Conservation (phyloP, 31 red algal species). For the Bonnemaisonia californica region DNA sequence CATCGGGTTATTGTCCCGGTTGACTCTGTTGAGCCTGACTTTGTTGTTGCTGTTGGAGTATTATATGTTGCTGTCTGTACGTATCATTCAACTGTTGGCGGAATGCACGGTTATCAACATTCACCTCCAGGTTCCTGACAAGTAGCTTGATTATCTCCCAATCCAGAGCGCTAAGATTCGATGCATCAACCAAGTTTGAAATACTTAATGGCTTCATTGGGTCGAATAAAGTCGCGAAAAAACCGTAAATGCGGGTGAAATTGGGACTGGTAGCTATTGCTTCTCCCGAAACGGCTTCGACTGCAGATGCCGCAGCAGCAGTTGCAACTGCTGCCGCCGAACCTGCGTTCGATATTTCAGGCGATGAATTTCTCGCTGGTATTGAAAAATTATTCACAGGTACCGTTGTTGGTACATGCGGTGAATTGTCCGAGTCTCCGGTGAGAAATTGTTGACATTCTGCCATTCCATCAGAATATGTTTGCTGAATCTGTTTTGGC, state of each 20-base stretch:
- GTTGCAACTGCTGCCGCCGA: constrained; percentile 11
- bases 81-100: constrained; percentile 67
- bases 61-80: constrained; percentile 54
- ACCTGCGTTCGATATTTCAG: neutral
- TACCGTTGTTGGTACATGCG: neutral
- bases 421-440: neutral
- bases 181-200: constrained; percentile 23
- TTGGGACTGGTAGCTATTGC: constrained; percentile 59
- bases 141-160: constrained; percentile 90
- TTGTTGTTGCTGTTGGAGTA: constrained; percentile 54
- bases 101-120: constrained; percentile 60
- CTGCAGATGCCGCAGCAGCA: constrained; percentile 22
- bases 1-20: neutral
- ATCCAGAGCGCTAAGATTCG: constrained; percentile 62
- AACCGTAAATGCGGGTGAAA: constrained; percentile 77
- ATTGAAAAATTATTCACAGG: neutral
- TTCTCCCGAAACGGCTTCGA: constrained; percentile 19
- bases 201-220: constrained; percentile 34
- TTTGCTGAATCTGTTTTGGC: neutral
- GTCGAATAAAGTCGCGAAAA: constrained; percentile 79
- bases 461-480: neutral
- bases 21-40: constrained; percentile 14
- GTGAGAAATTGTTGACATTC: neutral
- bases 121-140: constrained; percentile 80
- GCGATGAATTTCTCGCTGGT: neutral